Conservation (phyloP, 2,329 filamentous ascomycete species). For the Immersiporthe knoxdaviesiana region DNA sequence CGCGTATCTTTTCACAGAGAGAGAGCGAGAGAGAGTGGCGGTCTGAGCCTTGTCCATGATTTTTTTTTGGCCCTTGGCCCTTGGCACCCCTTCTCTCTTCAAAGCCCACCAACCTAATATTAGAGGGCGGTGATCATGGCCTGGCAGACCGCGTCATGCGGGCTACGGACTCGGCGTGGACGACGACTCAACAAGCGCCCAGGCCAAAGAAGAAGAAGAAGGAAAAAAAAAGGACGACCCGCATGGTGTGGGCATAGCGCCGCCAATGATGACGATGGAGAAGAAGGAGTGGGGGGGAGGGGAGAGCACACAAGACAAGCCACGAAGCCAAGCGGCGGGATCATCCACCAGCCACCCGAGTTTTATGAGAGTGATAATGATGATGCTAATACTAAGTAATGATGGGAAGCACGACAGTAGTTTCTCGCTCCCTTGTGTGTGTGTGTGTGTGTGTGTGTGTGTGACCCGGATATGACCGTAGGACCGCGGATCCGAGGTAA, state of each 20-base stretch:
- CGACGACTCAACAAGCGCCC: not conserved
- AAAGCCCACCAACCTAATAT: not conserved
- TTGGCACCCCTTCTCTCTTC: too few species aligned
- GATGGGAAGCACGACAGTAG: not conserved
- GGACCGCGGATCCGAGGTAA: not conserved
- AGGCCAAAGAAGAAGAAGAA: too few species aligned
- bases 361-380: not conserved
- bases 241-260: constrained; percentile 4
- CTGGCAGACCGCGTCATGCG: not conserved
- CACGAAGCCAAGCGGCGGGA: not conserved
- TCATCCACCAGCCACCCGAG: constrained; percentile 3
- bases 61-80: not conserved
- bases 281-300: not conserved
- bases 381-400: too few species aligned
- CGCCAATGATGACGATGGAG: not conserved
- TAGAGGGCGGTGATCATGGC: constrained; percentile 2
- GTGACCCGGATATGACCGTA: constrained; percentile 5
- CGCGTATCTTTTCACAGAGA: not conserved
- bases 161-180: not conserved
- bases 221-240: constrained; percentile 5
- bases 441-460: not conserved
- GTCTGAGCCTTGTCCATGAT: not conserved
- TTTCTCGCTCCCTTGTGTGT: not conserved
- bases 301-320: not conserved
- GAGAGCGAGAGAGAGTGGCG: not conserved